phyloP scores from a whole-genome alignment of 768 basidiomycete species.

The Suillus cothurnatus region DNA sequence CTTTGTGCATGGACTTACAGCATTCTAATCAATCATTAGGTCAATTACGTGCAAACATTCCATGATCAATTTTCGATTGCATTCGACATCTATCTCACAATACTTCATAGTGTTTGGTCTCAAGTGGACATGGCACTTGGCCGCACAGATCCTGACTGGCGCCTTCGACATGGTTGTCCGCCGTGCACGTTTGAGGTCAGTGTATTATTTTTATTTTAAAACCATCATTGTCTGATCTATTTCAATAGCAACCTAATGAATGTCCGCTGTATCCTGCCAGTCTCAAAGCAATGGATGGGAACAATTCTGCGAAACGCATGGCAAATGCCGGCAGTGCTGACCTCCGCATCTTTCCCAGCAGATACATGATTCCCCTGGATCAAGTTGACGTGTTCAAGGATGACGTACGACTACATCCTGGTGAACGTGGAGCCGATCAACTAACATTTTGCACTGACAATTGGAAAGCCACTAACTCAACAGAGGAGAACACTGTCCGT shows the following conservation, averaged over 20 bases:
- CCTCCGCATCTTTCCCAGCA: conserved; percentile 19
- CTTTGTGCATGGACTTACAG: no score
- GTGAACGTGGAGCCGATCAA: not conserved
- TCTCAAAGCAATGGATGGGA: conserved; percentile 36
- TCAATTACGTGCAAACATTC: not conserved
- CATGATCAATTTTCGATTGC: not conserved
- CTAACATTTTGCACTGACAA: conserved; percentile 28
- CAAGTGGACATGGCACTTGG: not conserved
- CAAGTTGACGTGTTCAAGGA: conserved; percentile 32
- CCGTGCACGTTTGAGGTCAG: not conserved
- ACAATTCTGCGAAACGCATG: conserved; percentile 36
- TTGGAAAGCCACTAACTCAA: conserved; percentile 34
- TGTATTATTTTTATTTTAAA: not conserved
- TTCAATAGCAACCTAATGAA: conserved; percentile 25
- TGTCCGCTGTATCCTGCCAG: conserved; percentile 23
- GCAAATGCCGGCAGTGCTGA: conserved; percentile 21
- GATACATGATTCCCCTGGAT: conserved; percentile 27
- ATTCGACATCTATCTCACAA: not conserved
- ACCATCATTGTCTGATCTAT: not conserved
- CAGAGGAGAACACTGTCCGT: conserved; percentile 35
- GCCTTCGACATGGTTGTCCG: not conserved
- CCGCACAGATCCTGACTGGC: not conserved
- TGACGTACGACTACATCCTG: conserved; percentile 6
- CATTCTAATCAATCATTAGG: no score
- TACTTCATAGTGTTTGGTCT: not conserved